These are phyloP conservation scores for Amanita brunnescens DNA, from an alignment of 768 basidiomycete species.

Conservation along the genomic window DNA sequence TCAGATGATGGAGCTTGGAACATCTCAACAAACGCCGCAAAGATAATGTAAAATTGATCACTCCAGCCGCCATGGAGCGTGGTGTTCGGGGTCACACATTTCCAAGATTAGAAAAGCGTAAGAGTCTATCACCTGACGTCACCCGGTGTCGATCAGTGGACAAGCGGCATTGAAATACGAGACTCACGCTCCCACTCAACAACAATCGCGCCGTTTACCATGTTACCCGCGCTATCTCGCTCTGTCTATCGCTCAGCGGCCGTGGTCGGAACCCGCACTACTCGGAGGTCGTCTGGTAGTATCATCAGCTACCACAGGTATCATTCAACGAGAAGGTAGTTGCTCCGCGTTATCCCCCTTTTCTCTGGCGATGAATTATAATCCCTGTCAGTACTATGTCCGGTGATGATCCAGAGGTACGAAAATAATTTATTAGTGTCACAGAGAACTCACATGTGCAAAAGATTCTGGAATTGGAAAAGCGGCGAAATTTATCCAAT, in stretches of 20 bases:
- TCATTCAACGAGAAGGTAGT: neutral
- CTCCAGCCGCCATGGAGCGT: too few relatives aligned
- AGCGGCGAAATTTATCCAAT: constrained; percentile 37
- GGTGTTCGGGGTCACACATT: neutral
- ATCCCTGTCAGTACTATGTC: constrained; percentile 4
- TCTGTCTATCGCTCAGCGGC: neutral
- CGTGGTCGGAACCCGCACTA: neutral
- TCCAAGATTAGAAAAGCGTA: neutral
- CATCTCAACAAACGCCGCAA: too few relatives aligned
- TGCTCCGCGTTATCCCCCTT: neutral
- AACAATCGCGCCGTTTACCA: neutral
- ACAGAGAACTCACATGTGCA: neutral
- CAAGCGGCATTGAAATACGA: neutral
- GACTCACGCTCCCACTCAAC: neutral
- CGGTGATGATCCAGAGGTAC: constrained; percentile 5
- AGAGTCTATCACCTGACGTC: neutral
- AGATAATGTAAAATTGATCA: too few relatives aligned
- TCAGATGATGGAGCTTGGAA: too few relatives aligned
- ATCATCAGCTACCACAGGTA: neutral
- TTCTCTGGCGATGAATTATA: neutral
- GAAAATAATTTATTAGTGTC: neutral
- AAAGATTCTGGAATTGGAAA: constrained; percentile 45
- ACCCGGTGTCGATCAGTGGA: neutral
- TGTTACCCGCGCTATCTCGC: neutral
- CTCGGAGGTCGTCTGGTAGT: neutral